Evolutionary conservation across 2,329 filamentous ascomycete genomes (phyloP), one percentile per base, ranked within the genome.

Genomic region (Claviceps fusiformis): DNA sequence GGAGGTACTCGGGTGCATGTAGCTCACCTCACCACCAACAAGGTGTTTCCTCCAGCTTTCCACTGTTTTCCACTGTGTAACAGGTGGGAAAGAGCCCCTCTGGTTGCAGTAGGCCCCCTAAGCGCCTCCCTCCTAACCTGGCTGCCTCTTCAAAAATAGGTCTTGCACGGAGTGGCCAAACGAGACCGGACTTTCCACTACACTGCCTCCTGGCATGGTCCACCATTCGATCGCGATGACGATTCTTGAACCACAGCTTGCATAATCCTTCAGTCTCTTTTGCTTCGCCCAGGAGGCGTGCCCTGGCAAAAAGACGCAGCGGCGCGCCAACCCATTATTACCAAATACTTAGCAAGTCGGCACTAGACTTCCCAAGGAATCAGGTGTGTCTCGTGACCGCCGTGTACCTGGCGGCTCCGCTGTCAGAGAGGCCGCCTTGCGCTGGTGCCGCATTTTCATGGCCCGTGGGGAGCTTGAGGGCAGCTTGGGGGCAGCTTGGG

Each of bases 301-400:
- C 15, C 39, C 39, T 15, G 17, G 13, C 39, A n/a, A n/a, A 17
- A 8, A 7, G 39, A 41, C 17, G 39, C 39, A 41, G 39, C 39
- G 15, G 15, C 5, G 15, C 39, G 2, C 55, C 62, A 62, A 59
- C 59, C 54, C 11, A n/a, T n/a, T n/a, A 68, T 67, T 66, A 69
- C 65, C 61, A 64, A 68, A 68, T n/a, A n/a, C n/a, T n/a, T 69
- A 62, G 60, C 60, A 59, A 58, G 54, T 53, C 17, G 44, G 11
- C 37, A 50, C 67, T 68, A 68, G 62, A 37, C 65, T 62, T 54
- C 59, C 64, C 63, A 56, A 48, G 65, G 65, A 61, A 69, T 57
- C 53, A 60, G 55, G 46, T 11, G 50, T 63, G 64, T 58, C 61
- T 62, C 63, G 55, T 60, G 61, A 57, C 59, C 59, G 64, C n/a